Conservation (phyloP, 169 alveolate species). For the Cryptosporidium ubiquitum region DNA sequence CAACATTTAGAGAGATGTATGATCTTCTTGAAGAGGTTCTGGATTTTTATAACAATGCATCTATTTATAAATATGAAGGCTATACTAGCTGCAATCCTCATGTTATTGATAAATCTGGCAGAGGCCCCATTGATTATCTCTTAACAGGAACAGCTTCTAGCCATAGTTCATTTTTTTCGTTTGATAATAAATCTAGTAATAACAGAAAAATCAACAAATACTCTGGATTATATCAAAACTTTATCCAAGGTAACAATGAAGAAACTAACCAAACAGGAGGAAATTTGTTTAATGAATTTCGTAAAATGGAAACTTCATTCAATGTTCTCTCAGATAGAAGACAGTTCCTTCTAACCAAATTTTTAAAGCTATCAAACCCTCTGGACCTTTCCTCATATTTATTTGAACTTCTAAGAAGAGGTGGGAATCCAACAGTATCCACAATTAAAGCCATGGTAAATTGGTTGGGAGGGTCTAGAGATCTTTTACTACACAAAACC, state of each 20-base stretch:
- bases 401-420: slow-evolving; percentile 46
- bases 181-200: background rate
- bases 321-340: slow-evolving; percentile 40
- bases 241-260: background rate
- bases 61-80: slow-evolving; percentile 59
- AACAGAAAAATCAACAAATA: background rate
- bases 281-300: background rate
- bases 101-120: slow-evolving; percentile 50
- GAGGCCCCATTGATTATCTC: slow-evolving; percentile 65
- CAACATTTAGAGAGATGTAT: slow-evolving; percentile 58
- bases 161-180: background rate
- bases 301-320: background rate
- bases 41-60: slow-evolving; percentile 61
- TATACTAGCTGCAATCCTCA: slow-evolving; percentile 71
- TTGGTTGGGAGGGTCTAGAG: slow-evolving; percentile 28
- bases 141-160: slow-evolving; percentile 23
- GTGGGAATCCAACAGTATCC: slow-evolving; percentile 57
- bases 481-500: slow-evolving; percentile 32
- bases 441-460: slow-evolving; percentile 54
- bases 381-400: slow-evolving; percentile 55
- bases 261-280: background rate
- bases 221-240: background rate
- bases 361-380: slow-evolving; percentile 46
- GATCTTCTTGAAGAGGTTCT: slow-evolving; percentile 45
- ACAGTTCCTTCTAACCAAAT: slow-evolving; percentile 16